Conservation (phyloP, 148 eudicot genomes). For the Polygonum maritimum region DNA sequence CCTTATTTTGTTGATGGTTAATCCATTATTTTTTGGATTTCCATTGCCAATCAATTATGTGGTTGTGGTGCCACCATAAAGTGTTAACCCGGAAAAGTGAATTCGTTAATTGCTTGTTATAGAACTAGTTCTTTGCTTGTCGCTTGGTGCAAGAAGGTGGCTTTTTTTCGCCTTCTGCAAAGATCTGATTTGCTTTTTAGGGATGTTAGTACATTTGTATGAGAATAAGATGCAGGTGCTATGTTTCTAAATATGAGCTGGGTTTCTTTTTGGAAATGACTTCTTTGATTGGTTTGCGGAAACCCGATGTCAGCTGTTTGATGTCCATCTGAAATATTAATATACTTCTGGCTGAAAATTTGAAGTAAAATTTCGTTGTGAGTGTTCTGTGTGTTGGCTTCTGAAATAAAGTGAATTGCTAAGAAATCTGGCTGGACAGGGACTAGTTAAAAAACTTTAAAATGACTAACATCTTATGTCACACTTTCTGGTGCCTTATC, state of each 20-base stretch:
- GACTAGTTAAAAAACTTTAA: background rate
- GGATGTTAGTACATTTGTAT: background rate
- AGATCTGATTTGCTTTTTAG: background rate
- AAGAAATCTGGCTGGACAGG: constrained; percentile 7
- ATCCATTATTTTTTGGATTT: background rate
- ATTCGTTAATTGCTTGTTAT: constrained; percentile 60
- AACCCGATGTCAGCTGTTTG: background rate
- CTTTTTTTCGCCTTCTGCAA: constrained; percentile 24
- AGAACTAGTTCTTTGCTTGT: constrained; percentile 34
- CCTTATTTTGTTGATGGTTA: background rate
- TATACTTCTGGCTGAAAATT: background rate
- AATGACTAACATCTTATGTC: background rate
- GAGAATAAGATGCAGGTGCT: background rate
- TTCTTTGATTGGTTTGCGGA: constrained; percentile 1
- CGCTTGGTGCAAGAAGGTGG: constrained; percentile 81
- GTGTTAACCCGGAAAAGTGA: constrained; percentile 27
- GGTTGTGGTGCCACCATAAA: constrained; percentile 14
- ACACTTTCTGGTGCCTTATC: background rate
- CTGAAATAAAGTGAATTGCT: background rate
- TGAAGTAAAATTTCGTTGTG: background rate
- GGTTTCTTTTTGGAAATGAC: background rate
- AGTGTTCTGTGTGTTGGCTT: background rate
- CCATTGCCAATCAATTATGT: background rate
- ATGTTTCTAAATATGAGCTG: background rate
- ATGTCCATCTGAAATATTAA: background rate